Percentiles rank a stretch among this genome's conserved stretches.
Conservation (phyloP, 176 grass and related monocot genomes). For the Aechmea fasciata region DNA sequence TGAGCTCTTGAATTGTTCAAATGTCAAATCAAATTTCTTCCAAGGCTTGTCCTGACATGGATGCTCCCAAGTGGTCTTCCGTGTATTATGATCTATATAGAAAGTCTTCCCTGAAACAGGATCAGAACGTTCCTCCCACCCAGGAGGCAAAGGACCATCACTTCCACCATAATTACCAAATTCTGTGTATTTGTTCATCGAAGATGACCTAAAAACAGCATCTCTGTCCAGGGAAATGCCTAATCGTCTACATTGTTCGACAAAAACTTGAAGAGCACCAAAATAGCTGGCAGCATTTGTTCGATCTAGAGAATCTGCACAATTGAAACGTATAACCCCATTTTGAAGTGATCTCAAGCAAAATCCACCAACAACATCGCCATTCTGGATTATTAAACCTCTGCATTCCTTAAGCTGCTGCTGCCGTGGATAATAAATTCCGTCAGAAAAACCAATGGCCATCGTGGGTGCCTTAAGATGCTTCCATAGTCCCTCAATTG, state of each 20-base stretch:
- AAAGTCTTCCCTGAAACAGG: constrained; percentile 83
- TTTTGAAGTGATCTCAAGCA: constrained; percentile 74
- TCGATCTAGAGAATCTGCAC: constrained; percentile 97
- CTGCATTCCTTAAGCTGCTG: constrained; percentile 71
- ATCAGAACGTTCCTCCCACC: constrained; percentile 95
- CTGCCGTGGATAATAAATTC: constrained; percentile 54
- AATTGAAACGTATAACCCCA: constrained; percentile 96
- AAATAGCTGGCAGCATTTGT: constrained; percentile 99
- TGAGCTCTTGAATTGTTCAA: constrained; percentile 86
- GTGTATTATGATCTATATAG: constrained; percentile 93
- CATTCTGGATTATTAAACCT: constrained; percentile 58
- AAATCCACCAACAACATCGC: constrained; percentile 55
- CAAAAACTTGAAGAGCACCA: constrained; percentile 97
- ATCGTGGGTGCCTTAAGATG: constrained; percentile 70
- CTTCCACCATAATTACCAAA: constrained; percentile 31
- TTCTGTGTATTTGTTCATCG: constrained; percentile 46
- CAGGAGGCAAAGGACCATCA: constrained; percentile 51
- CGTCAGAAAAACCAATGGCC: constrained; percentile 89
- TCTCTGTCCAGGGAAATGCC: constrained; percentile 70
- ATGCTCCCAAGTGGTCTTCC: constrained; percentile 82
- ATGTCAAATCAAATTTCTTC: constrained; percentile 98
- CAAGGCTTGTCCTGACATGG: constrained; percentile 74
- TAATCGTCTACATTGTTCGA: constrained; percentile 83
- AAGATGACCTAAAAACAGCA: constrained; percentile 48
- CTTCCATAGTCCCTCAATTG: constrained; percentile 84